A percentile compares a stretch with the other conserved stretches of the same genome.
These are phyloP conservation scores for Aspergillus sp. DNA, from an alignment of 2,329 filamentous ascomycete genomes.

Conservation along the genomic window DNA sequence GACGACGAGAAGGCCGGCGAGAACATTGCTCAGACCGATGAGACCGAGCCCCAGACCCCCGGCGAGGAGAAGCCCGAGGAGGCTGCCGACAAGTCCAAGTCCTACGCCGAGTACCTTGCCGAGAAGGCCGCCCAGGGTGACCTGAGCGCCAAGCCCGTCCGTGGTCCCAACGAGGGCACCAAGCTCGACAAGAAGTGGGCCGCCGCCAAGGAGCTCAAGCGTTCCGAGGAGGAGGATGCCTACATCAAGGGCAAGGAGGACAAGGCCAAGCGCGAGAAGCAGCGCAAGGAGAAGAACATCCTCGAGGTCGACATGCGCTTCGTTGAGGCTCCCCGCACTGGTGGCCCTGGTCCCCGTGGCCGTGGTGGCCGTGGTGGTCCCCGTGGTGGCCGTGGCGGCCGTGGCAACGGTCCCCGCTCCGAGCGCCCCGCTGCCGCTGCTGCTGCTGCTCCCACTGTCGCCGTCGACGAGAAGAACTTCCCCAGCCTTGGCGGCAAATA, in stretches of 20 bases:
- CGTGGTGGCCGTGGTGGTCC: constrained; percentile 27
- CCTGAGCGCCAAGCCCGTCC: constrained; percentile 67
- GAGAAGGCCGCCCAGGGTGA: constrained; percentile 70
- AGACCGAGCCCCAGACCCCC: constrained; percentile 66
- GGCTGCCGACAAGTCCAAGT: constrained; percentile 84
- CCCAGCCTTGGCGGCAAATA: constrained; percentile 47
- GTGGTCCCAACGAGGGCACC: constrained; percentile 89
- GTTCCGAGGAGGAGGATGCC: constrained; percentile 63
- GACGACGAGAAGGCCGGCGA: constrained; percentile 91
- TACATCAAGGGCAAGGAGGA: constrained; percentile 74
- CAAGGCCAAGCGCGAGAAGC: constrained; percentile 80
- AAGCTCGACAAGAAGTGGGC: constrained; percentile 92
- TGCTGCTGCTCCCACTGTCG: constrained; percentile 32
- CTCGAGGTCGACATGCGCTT: constrained; percentile 86
- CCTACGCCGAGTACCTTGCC: constrained; percentile 84
- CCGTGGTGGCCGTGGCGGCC: constrained; percentile 20
- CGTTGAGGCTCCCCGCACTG: constrained; percentile 61
- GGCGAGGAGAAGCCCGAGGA: constrained; percentile 54
- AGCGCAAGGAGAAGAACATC: constrained; percentile 88
- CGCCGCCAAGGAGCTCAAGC: constrained; percentile 68
- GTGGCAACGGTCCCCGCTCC: constrained; percentile 28
- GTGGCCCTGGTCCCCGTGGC: constrained; percentile 40
- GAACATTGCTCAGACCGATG: constrained; percentile 80
- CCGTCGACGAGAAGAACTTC: constrained; percentile 51
- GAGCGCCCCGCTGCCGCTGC: constrained; percentile 27